Base-by-base conservation (phyloP, 768 basidiomycete genomes). In the Mycena floridula region DNA sequence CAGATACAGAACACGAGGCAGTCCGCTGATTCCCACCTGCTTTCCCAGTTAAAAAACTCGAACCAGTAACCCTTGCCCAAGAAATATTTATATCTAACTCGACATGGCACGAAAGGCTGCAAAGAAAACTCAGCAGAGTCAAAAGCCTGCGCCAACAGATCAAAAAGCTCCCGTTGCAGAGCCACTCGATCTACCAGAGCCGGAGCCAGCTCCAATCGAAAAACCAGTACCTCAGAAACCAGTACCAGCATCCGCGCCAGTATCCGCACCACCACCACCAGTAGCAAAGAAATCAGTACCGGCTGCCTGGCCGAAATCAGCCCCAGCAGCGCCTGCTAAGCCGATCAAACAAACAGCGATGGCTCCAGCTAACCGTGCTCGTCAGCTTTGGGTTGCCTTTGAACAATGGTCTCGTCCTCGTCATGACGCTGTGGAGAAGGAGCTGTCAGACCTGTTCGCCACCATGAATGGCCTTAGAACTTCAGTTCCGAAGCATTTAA, bases 341-440 rank as follows among this genome's bases (percentile, higher is more conserved):
- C 22, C 39, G 35, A 35, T 38, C 28, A 28, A 42, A 45, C 27
- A 28, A 28, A 26, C 44, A 55, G 50, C 57, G 54, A 6, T 39
- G 38, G 23, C 38, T 13, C 38, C 38, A 2, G n/a, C 38, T 11
- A 39, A 39, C 23, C 38, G 38, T 20, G 65, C 66, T 27, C 56
- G 68, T 27, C 45, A 48, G 12, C 63, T 65, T 7, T 71, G 69
- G 69, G 42, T 38, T 37, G 55, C 55, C 16, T 71, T 71, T 46
- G 63, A 66, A 43, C 42, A 51, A 28, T 67, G 60, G 60, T 50
- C 46, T 7, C 49, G 46, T 12, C 49, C 55, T 25, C 59, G 60
- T 39, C 57, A 54, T 25, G 54, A 40, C 22, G 50, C 50, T 7
- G 54, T 61, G 45, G 54, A 62, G 26, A 44, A 13, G 56, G 40